Percentiles rank a stretch among this genome's conserved stretches.
phyloP scores from a whole-genome alignment of 2,329 filamentous ascomycete species.

The Calonectria pseudoturangicola region DNA sequence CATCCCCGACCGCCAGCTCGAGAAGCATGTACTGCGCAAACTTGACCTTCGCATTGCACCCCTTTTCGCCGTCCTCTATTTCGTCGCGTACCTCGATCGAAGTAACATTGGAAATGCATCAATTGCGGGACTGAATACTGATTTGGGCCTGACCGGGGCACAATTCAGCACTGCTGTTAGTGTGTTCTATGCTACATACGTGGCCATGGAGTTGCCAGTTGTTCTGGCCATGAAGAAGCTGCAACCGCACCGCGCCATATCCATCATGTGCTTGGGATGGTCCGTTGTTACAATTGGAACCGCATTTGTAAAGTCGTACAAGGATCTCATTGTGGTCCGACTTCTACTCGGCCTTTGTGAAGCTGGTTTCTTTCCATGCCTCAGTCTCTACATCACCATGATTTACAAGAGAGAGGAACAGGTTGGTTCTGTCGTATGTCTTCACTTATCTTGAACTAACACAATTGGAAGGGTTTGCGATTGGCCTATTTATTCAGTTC shows the following conservation, averaged over 20 bases:
- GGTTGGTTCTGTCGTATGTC: background rate
- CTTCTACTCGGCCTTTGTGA: conserved; percentile 60
- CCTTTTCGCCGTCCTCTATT: conserved; percentile 51
- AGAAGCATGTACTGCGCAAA: conserved; percentile 48
- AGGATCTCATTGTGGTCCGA: conserved; percentile 52
- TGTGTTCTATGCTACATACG: conserved; percentile 58
- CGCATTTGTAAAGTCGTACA: conserved; percentile 56
- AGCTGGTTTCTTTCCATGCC: conserved; percentile 59
- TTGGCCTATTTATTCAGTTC: conserved; percentile 13
- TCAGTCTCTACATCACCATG: conserved; percentile 58
- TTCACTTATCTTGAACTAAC: background rate
- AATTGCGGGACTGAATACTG: conserved; percentile 58
- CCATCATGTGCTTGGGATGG: conserved; percentile 58
- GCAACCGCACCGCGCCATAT: conserved; percentile 52
- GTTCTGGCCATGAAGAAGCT: conserved; percentile 59
- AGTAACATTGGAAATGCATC: conserved; percentile 60
- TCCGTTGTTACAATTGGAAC: conserved; percentile 57
- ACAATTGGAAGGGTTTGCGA: background rate
- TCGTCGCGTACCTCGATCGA: conserved; percentile 54
- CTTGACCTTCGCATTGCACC: conserved; percentile 56
- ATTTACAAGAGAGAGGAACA: conserved; percentile 59
- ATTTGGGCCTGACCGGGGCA: conserved; percentile 54
- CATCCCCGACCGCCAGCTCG: background rate
- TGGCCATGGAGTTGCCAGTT: conserved; percentile 57
- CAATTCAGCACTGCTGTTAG: conserved; percentile 58